Evolutionary conservation across 805 yeast species (phyloP).

Genomic region (Ogataea nakhonphanomensis): DNA sequence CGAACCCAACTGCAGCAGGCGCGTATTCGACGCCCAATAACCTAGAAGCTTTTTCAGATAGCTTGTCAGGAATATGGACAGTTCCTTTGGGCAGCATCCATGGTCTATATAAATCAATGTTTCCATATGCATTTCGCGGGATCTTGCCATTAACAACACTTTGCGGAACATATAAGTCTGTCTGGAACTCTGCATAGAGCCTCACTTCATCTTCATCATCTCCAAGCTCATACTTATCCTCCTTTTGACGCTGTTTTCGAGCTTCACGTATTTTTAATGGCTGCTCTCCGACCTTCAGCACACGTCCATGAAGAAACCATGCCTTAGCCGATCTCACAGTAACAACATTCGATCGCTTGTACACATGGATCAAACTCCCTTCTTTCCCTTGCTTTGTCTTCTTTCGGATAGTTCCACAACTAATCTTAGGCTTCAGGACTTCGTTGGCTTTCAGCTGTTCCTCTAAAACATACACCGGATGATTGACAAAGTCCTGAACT

Average conservation of each 20-base stretch:
- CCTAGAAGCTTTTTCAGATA: constrained; percentile 68
- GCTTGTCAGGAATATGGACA: constrained; percentile 49
- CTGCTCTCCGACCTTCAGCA: constrained; percentile 65
- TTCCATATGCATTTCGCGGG: constrained; percentile 75
- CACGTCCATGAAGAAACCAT: constrained; percentile 83
- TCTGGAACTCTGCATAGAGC: constrained; percentile 75
- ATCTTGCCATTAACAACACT: constrained; percentile 63
- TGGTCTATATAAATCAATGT: constrained; percentile 73
- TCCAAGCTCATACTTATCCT: constrained; percentile 26
- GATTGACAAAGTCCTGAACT: constrained; percentile 77
- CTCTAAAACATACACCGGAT: constrained; percentile 82
- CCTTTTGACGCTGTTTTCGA: constrained; percentile 19
- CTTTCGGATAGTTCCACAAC: constrained; percentile 68
- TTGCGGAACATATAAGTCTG: constrained; percentile 66
- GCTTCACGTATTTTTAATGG: constrained; percentile 49
- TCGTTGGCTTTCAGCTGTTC: constrained; percentile 71
- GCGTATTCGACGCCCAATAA: constrained; percentile 74
- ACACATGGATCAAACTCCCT: constrained; percentile 54
- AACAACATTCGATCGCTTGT: constrained; percentile 61
- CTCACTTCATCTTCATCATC: constrained; percentile 53
- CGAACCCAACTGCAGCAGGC: constrained; percentile 83
- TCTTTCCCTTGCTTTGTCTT: constrained; percentile 37
- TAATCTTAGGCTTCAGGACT: constrained; percentile 60
- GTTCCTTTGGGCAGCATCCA: constrained; percentile 86
- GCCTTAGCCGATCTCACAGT: constrained; percentile 68